Evolutionary conservation across 352 stramenopile species (phyloP), one percentile per base, ranked within the genome.

Genomic region (Globisporangium parvum): DNA sequence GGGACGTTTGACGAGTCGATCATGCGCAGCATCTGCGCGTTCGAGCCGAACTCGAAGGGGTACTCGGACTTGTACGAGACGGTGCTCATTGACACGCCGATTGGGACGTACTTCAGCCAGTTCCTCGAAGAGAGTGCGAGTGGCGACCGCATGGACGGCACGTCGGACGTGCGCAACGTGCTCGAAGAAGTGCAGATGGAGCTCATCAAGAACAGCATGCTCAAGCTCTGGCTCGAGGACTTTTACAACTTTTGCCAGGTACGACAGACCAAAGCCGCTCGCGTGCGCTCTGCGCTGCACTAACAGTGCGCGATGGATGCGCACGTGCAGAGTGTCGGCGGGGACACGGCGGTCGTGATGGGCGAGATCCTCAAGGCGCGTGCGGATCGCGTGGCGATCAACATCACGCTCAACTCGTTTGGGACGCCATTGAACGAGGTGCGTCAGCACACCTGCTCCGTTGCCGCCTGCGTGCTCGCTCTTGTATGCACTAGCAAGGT

Each of bases 381-480:
- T 33, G 97, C 96, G 37, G 97, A 99, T 70, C 97, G 93, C 45
- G 98, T 98, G 53, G 95, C 97, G 23, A 99, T 99, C 71, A 99
- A 99, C 76, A 98, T 99, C 59, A 99, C 97, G 28, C 80, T 99
- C 53, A 99, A 99, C 82, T 99, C 96, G 41, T 99, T 99, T 62
- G 94, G 91, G 49, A 97, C 88, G 21, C 83, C 80, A 20, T 66
- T 97, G 53, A 97, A 96, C 52, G 87, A 96, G 59, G 70, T 83
- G 56, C 10, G 44, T 44, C 41, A 31, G 26, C 6, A 6, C 26
- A 31, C 3, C 26, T 31, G 26, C 26, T 6, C 6, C 26, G 26
- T 31, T 31, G 26, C 26, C 3, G 3, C 3, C 26, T 31, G 3
- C 26, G 6, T 31, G 0, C 3, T 31, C 26, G 26, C 26, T 31